Percentiles rank a stretch among this genome's conserved stretches.
Conservation (phyloP, 2,329 filamentous ascomycete genomes). For the Trichoderma asperellum region DNA sequence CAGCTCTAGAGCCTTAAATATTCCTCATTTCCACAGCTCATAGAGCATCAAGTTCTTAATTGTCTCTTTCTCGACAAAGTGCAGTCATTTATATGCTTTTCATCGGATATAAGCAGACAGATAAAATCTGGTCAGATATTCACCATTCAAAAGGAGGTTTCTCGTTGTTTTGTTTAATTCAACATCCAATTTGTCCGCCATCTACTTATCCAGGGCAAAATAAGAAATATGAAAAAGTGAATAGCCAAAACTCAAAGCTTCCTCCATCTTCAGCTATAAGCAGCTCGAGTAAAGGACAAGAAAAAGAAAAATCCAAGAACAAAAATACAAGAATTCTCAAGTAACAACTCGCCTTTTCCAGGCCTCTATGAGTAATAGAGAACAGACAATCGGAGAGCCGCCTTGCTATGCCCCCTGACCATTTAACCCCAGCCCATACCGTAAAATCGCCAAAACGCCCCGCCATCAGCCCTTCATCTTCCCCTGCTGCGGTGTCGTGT, state of each 20-base stretch:
- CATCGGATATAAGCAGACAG: background rate
- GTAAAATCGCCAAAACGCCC: slow-evolving; percentile 23
- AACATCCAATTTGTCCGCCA: slow-evolving; percentile 20
- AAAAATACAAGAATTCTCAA: slow-evolving; percentile 18
- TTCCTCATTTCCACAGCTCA: background rate
- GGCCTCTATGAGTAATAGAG: slow-evolving; percentile 14
- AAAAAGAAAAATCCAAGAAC: slow-evolving; percentile 7
- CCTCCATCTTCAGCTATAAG: background rate
- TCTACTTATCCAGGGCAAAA: slow-evolving; percentile 6
- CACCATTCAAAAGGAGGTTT: background rate
- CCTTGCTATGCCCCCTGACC: slow-evolving; percentile 21
- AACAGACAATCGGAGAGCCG: slow-evolving; percentile 17
- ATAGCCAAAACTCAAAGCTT: background rate
- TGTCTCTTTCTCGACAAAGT: background rate
- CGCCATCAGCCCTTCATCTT: slow-evolving; percentile 4
- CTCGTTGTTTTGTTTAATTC: background rate
- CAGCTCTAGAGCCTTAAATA: background rate
- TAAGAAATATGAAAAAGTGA: background rate
- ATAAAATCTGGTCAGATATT: background rate
- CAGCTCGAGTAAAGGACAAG: background rate
- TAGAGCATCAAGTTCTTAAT: background rate
- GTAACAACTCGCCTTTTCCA: slow-evolving; percentile 9
- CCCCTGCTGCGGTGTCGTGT: background rate
- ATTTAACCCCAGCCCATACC: slow-evolving; percentile 18
- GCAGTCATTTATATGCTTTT: background rate